Evolutionary conservation across 331 rosid genomes (phyloP), one percentile per base, ranked within the genome.

Genomic region (Quercus tomentella): DNA sequence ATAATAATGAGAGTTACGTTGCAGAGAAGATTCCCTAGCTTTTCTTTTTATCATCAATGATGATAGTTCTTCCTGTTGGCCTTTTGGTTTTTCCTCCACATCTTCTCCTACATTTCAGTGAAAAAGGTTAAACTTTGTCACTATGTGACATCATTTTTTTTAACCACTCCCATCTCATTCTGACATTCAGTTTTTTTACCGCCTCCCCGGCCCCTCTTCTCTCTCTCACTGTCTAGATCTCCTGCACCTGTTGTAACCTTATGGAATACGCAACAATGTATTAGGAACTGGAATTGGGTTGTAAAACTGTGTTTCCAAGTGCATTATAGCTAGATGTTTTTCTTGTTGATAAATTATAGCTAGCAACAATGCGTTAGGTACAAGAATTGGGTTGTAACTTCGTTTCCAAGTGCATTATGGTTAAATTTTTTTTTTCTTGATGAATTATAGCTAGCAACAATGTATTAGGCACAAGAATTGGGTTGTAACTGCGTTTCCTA

Each of bases 21-120:
- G 84, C 92, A 91, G 92, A 87, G 97, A 94, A 94, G 97, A 88
- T 94, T 94, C 98, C 92, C 85, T 45, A 69, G 63, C 76, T 85
- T 88, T 86, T 89, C 92, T 82, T 92, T 87, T 83, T 80, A 89
- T 83, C 89, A 88, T 81, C 79, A 86, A 91, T 91, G 89, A 92
- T 88, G 94, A 91, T 85, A 88, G 87, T 89, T 91, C 88, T 89
- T 86, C 88, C 85, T 85, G 87, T 84, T 89, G 88, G 89, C 87
- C 90, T 89, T 87, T 87, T 85, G 76, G 84, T 86, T 87, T 83
- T 80, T 86, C 85, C 86, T 88, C 88, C 89, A 82, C 84, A 83
- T 88, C 94, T 88, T 83, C 94, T 89, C 97, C 97, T 92, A 89
- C 97, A 92, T 91, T 94, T 94, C 94, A 89, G 97, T 92, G 98